Evolutionary conservation across 495 filamentous ascomycete genomes (phyloP).

Genomic region (Parachaetomium inaequale): DNA sequence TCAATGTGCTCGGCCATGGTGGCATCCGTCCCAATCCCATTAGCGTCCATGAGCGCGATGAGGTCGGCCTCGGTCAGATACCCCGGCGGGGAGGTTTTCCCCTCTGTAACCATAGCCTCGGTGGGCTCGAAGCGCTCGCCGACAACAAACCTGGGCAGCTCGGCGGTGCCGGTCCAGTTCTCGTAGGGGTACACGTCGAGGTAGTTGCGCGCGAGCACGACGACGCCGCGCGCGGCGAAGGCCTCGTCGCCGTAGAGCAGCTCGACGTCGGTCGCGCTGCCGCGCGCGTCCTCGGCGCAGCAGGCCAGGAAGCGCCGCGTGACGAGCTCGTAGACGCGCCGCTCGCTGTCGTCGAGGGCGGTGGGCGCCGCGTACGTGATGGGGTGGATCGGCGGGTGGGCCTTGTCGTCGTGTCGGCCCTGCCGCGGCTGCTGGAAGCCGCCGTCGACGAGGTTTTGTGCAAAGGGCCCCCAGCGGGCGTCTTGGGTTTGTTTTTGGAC

Average conservation of each 20-base stretch:
- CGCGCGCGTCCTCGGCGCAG: conserved; percentile 91
- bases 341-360: conserved; percentile 63
- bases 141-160: conserved; percentile 71
- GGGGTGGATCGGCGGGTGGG: conserved; percentile 95
- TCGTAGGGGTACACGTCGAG: conserved; percentile 95
- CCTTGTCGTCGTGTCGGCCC: conserved; percentile 88
- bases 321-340: conserved; percentile 87
- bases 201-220: conserved; percentile 87
- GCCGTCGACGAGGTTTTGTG: conserved; percentile 72
- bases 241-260: conserved; percentile 78
- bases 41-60: conserved; percentile 97
- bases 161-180: conserved; percentile 83
- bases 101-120: conserved; percentile 83
- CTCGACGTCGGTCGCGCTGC: conserved; percentile 76
- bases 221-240: conserved; percentile 75
- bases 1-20: conserved; percentile 99
- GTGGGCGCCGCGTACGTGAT: conserved; percentile 68
- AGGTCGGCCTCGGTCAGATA: conserved; percentile 94
- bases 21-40: conserved; percentile 96
- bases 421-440: conserved; percentile 76
- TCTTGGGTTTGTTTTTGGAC: conserved; percentile 81
- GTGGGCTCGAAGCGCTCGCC: conserved; percentile 83
- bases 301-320: conserved; percentile 93
- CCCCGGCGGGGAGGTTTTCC: conserved; percentile 75
- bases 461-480: conserved; percentile 74